A percentile compares a stretch with the other conserved stretches of the same genome.
These are phyloP conservation scores for Blepharisma stoltei DNA, from an alignment of 73 alveolate species.

Conservation along the genomic window DNA sequence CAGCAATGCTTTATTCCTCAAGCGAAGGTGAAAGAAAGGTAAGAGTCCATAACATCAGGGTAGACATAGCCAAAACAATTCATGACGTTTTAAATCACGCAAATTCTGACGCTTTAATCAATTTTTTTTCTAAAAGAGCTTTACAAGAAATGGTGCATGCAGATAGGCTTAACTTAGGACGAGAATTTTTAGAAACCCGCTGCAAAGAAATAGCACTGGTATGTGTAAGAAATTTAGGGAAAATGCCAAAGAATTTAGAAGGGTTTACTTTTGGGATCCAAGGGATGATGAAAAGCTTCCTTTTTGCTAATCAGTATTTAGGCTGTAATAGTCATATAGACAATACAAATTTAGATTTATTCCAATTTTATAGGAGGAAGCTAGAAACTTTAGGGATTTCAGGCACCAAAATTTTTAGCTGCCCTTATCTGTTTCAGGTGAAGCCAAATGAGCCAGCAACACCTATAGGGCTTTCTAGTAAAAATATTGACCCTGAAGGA, in stretches of 20 bases:
- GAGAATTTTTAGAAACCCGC: not conserved
- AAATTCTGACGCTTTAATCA: slow-evolving; percentile 23
- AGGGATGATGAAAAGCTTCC: not conserved
- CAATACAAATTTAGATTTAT: not conserved
- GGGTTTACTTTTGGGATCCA: not conserved
- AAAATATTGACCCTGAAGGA: not conserved
- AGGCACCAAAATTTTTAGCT: too few relatives aligned
- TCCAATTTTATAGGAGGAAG: not conserved
- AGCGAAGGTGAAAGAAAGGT: slow-evolving; percentile 92
- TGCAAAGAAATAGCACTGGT: not conserved
- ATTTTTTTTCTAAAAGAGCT: not conserved
- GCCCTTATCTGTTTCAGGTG: too few relatives aligned
- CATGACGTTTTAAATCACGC: not conserved
- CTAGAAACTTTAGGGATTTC: too few relatives aligned
- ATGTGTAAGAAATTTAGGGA: not conserved
- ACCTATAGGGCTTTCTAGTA: too few relatives aligned
- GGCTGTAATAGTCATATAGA: slow-evolving; percentile 7
- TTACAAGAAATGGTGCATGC: not conserved
- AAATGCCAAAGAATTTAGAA: not conserved
- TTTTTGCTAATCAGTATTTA: not conserved
- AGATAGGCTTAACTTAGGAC: not conserved
- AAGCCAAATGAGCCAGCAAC: too few relatives aligned
- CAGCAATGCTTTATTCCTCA: slow-evolving; percentile 84
- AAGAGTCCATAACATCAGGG: slow-evolving; percentile 75
- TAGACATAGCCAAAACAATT: slow-evolving; percentile 8